Evolutionary conservation across 257 asterid genomes (phyloP).

Genomic region (Marsdenia floribunda): DNA sequence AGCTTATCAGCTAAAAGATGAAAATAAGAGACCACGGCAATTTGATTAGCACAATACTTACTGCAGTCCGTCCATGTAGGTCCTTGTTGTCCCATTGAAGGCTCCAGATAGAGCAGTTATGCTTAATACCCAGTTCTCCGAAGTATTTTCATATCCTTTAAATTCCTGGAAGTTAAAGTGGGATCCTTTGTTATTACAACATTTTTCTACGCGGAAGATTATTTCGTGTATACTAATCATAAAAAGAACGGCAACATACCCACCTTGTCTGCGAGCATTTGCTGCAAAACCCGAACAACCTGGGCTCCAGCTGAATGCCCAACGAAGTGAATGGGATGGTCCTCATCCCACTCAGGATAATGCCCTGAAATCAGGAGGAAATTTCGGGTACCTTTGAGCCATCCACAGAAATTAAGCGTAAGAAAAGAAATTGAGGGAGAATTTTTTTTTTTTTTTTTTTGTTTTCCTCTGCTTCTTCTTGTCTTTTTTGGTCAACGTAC

Average conservation of each 20-base stretch:
- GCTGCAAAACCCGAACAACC: constrained; percentile 87
- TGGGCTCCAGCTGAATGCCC: constrained; percentile 99
- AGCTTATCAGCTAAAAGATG: not conserved
- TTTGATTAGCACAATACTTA: constrained; percentile 27
- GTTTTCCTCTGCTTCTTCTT: too few relatives aligned
- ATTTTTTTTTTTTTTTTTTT: too few relatives aligned
- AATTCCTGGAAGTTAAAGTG: constrained; percentile 51
- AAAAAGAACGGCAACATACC: constrained; percentile 1
- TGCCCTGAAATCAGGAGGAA: constrained; percentile 49
- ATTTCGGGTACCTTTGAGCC: not conserved
- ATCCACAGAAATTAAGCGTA: not conserved
- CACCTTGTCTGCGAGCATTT: constrained; percentile 97
- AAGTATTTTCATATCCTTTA: constrained; percentile 62
- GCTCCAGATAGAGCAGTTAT: constrained; percentile 93
- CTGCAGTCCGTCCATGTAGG: constrained; percentile 95
- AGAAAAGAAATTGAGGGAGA: not conserved
- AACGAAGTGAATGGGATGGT: constrained; percentile 87
- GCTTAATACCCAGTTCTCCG: constrained; percentile 81
- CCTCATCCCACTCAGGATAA: constrained; percentile 95
- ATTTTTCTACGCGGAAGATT: not conserved
- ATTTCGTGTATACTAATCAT: not conserved
- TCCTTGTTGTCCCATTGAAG: constrained; percentile 89
- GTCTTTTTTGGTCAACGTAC: constrained; percentile 25
- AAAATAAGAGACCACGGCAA: constrained; percentile 4
- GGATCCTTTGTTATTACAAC: constrained; percentile 6